phyloP scores from a whole-genome alignment of 495 filamentous ascomycete genomes.

The Tuber indicum region DNA sequence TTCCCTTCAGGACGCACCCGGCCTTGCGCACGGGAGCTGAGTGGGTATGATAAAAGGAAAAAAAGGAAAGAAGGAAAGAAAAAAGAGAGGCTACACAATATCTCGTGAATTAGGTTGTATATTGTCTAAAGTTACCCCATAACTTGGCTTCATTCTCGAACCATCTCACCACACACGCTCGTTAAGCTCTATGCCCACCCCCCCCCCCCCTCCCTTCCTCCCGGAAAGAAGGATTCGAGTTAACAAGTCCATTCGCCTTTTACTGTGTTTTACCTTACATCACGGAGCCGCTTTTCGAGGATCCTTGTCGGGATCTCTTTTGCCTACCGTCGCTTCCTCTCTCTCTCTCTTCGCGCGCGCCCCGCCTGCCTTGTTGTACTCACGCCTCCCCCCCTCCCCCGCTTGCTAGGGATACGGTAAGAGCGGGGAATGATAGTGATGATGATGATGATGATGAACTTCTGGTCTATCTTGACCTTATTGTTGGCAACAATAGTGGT shows the following conservation, averaged over 20 bases:
- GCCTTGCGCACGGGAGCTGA: not conserved
- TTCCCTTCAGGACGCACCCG: not conserved
- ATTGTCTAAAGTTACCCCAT: not conserved
- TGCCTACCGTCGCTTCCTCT: not conserved
- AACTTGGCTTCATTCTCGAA: not conserved
- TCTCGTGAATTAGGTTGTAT: not conserved
- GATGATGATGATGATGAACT: not conserved
- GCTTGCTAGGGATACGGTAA: not conserved
- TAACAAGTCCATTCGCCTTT: not conserved
- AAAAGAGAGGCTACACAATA: not conserved
- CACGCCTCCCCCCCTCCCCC: not conserved
- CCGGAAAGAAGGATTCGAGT: not conserved
- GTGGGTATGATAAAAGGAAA: not conserved
- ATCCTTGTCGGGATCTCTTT: not conserved
- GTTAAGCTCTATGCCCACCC: not conserved
- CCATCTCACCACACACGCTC: not conserved
- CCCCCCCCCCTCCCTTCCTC: not conserved
- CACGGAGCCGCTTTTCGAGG: not conserved
- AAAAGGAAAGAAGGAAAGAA: not conserved
- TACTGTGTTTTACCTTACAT: not conserved
- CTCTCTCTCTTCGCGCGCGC: not conserved
- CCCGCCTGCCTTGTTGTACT: not conserved
- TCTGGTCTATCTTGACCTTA: not conserved
- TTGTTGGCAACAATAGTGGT: not conserved
- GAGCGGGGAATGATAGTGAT: not conserved